A percentile compares a stretch with the other conserved stretches of the same genome.
phyloP scores from a whole-genome alignment of 2,329 filamentous ascomycete species.

The Coniochaeta sp. region DNA sequence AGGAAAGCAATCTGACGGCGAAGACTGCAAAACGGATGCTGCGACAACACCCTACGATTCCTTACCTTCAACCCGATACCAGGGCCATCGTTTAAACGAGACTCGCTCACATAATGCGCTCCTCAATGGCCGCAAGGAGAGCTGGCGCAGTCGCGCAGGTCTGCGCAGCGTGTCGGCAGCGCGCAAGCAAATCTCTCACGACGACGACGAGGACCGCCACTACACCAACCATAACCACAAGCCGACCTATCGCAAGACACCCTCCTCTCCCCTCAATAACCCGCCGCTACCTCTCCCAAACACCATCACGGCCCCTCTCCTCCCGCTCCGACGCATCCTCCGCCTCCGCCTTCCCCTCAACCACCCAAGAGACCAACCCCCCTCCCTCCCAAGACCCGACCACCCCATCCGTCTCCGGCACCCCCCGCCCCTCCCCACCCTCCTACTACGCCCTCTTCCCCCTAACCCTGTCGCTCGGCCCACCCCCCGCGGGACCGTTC shows the following conservation, averaged over 20 bases:
- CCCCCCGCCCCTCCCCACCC: conserved; percentile 3
- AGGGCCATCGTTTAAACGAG: too few relatives aligned
- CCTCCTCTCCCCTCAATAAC: neutral
- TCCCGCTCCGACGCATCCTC: neutral
- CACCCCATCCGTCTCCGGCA: conserved; percentile 20
- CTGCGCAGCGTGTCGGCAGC: conserved; percentile 4
- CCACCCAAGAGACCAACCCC: neutral
- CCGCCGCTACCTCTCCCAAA: neutral
- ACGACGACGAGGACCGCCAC: neutral
- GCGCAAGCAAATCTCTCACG: neutral
- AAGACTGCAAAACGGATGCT: neutral
- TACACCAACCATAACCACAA: neutral
- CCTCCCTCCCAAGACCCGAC: neutral
- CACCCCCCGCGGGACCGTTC: conserved; percentile 74
- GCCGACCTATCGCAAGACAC: neutral
- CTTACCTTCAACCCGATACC: too few relatives aligned
- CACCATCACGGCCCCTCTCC: neutral
- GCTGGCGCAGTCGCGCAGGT: conserved; percentile 2
- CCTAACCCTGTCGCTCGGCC: conserved; percentile 64
- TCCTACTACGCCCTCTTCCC: conserved; percentile 83
- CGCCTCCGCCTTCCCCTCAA: neutral
- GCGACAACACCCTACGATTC: too few relatives aligned
- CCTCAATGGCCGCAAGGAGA: neutral
- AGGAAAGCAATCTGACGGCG: neutral
- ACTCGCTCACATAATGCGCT: conserved; percentile 3